Percentiles rank a stretch among this genome's conserved stretches.
These are phyloP conservation scores for Citrullus colocynthis DNA, from an alignment of 306 rosid species.

Conservation along the genomic window DNA sequence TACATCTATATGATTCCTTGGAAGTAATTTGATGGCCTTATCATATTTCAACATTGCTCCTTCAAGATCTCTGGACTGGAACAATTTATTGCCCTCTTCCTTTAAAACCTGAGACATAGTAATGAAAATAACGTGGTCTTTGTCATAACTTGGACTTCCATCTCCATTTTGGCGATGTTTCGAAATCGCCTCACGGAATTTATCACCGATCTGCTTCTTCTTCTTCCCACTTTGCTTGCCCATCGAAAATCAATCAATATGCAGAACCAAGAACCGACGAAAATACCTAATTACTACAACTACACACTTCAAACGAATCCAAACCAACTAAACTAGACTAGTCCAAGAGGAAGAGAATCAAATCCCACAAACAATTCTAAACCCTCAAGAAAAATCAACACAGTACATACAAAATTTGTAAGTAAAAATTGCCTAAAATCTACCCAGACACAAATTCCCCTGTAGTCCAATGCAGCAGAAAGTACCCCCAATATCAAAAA, in stretches of 20 bases:
- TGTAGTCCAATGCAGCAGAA: background rate
- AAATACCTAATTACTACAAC: background rate
- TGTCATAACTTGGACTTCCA: conserved; percentile 32
- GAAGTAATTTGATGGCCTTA: conserved; percentile 73
- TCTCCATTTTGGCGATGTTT: conserved; percentile 28
- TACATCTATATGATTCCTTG: conserved; percentile 63
- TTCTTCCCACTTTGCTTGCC: conserved; percentile 48
- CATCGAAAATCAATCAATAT: conserved; percentile 25
- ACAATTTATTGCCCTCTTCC: conserved; percentile 83
- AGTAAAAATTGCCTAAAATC: background rate
- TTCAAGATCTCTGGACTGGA: conserved; percentile 60
- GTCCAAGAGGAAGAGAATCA: background rate
- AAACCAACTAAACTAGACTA: background rate
- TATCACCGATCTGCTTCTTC: conserved; percentile 42
- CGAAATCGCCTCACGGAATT: conserved; percentile 23
- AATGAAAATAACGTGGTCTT: conserved; percentile 45
- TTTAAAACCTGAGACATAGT: conserved; percentile 58
- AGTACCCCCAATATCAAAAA: background rate
- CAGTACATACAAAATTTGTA: background rate
- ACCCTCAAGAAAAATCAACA: background rate
- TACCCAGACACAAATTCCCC: background rate
- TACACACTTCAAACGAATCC: background rate
- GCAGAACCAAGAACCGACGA: background rate
- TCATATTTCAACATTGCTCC: conserved; percentile 76
- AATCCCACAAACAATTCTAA: background rate